Base-by-base conservation (phyloP, 768 basidiomycete genomes). In the Rhodotorula paludigena region DNA sequence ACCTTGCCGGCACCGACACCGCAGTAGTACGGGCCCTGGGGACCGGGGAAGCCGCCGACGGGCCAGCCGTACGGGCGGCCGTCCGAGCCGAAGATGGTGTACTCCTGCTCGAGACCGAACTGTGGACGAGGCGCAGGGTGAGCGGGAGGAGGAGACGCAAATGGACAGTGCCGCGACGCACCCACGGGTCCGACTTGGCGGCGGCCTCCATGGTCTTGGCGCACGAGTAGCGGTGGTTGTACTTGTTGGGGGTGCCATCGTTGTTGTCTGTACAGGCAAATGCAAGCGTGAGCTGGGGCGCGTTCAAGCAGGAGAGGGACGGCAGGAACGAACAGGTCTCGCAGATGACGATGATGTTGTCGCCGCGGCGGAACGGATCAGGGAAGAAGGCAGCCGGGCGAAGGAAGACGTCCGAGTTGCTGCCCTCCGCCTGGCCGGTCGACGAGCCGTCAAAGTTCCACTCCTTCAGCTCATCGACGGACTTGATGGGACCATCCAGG, bases 21-120 rank as follows among this genome's bases (percentile, higher is more conserved):
- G 77, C 96, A 99, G 82, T 99, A 99, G 81, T 99, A 97, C 57
- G 96, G 96, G 69, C 96, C 96, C 80, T 99, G 96, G 69, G 96
- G 93, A 77, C 89, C 96, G 70, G 96, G 96, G 88, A 97, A 99
- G 81, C 96, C 96, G 76, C 92, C 92, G 81, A 92, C 92, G 77
- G 96, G 96, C 96, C 96, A 98, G 62, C 91, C 92, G 80, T 83
- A 89, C 53, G 94, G 94, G 69, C 84, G 82, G 74, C 87, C 92
- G 79, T 98, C 96, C 72, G 83, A 84, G 77, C 92, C 92, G 76
- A 99, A 89, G 74, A 99, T 87, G 74, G 94, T 98, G 84, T 97
- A 99, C 79, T 98, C 96, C 80, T 99, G 96, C 81, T 98, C 94
- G 71, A 98, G 83, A 81, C 94, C 94, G 68, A 74, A 74, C 65